phyloP scores from a whole-genome alignment of 352 stramenopile genomes.

The Phytophthora cactorum region DNA sequence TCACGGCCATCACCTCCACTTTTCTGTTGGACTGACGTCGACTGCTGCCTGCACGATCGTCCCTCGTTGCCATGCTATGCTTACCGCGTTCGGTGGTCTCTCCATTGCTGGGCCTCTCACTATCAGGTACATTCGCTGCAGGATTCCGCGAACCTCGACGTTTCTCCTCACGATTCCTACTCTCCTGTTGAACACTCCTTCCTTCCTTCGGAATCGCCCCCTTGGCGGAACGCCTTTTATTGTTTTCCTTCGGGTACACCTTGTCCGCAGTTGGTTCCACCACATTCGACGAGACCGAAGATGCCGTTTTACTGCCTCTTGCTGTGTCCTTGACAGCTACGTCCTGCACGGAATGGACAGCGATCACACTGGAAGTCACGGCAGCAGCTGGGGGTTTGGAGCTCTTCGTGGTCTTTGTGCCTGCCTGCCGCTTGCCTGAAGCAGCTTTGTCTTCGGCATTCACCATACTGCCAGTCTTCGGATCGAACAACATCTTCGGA shows the following conservation, averaged over 20 bases:
- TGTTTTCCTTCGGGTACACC: conserved; percentile 2
- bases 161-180: conserved; percentile 3
- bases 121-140: conserved; percentile 1
- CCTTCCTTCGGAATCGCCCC: neutral
- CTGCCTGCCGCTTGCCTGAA: conserved; percentile 15
- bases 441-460: conserved; percentile 35
- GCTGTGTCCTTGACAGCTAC: conserved; percentile 1
- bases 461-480: conserved; percentile 67
- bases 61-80: conserved; percentile 1
- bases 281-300: conserved; percentile 7
- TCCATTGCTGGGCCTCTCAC: neutral
- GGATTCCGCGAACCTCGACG: neutral
- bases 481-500: conserved; percentile 79
- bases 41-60: conserved; percentile 8
- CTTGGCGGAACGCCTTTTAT: conserved; percentile 1
- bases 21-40: conserved; percentile 6
- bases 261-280: neutral
- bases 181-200: conserved; percentile 1
- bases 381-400: neutral
- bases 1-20: neutral
- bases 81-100: conserved; percentile 7
- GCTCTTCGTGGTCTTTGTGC: conserved; percentile 8
- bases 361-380: neutral
- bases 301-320: neutral
- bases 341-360: conserved; percentile 8